Evolutionary conservation across 108 stramenopile genomes (phyloP), one percentile per base, ranked within the genome.

Genomic region (Nitzschia sp.): DNA sequence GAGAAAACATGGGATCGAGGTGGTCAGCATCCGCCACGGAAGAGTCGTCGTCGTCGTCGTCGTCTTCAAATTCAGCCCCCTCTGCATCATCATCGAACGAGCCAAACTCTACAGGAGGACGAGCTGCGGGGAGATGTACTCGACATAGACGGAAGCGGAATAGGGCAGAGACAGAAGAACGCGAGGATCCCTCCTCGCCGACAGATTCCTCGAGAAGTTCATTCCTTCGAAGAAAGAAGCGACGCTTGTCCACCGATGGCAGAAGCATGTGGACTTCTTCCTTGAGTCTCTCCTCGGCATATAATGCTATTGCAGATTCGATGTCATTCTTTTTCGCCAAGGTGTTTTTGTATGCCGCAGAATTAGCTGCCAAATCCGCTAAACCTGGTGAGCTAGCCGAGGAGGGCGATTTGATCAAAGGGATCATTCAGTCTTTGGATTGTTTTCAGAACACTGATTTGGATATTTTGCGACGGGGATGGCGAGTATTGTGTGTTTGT

Each of bases 401-500:
- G 23, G 54, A 67, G 28, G 26, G 36, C 13, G 66, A 67, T 17
- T 25, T 56, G 8, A 6, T 54, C 15, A 13, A 26, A 22, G 46
- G 36, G 2, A 11, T 67, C 1, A 55, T 67, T 13, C 28, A 44
- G 9, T 50, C 48, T 15, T 28, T 67, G 19, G 53, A 67, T 3
- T 56, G 48, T 22, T 67, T 67, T 67, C 66, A 67, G 55, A 27
- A 9, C 6, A 27, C 36, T 16, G 28, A 67, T 27, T 9, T 67
- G 9, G 66, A 67, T 56, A 56, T 67, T 55, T 55, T 67, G 36
- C 66, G 66, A 56, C 32, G 66, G 28, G 66, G 66, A 6, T 67
- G 66, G 66, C 22, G 66, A 32, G 32, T 61, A 8, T 25, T 61
- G 15, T 61, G 41, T 61, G 38, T 45, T 19, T 61, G 53, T 26